Conservation (phyloP, 169 alveolate genomes). For the Plasmodium ovale region DNA sequence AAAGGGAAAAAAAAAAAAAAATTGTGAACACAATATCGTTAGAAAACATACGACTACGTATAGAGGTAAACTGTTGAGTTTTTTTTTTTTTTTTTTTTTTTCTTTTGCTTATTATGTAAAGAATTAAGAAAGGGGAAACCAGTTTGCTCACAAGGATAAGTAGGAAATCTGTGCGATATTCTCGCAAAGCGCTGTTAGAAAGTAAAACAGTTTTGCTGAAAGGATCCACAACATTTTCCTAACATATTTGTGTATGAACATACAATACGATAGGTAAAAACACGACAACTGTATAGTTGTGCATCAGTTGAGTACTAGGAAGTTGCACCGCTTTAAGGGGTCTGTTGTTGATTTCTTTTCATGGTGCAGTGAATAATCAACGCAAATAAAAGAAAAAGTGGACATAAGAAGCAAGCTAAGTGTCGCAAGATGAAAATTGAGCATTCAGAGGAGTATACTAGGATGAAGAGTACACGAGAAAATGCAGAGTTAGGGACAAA, state of each 20-base stretch:
- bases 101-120: too few species aligned
- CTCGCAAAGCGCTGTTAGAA: background rate
- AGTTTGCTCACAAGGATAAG: background rate
- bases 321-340: too few species aligned
- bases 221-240: background rate
- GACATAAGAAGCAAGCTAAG: too few species aligned
- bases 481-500: background rate
- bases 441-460: background rate
- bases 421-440: constrained; percentile 1
- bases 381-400: background rate
- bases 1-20: too few species aligned
- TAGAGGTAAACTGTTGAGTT: too few species aligned
- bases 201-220: background rate
- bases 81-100: too few species aligned
- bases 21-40: too few species aligned
- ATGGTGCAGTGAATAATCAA: background rate
- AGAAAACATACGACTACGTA: too few species aligned
- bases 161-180: background rate
- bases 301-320: too few species aligned
- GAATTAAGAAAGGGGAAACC: background rate
- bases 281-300: background rate
- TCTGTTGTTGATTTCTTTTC: too few species aligned
- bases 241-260: background rate
- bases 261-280: too few species aligned
- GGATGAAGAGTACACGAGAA: background rate